A percentile compares a stretch with the other conserved stretches of the same genome.
Evolutionary conservation across 768 basidiomycete species (phyloP).

Genomic region (Leucocoprinus sp.): DNA sequence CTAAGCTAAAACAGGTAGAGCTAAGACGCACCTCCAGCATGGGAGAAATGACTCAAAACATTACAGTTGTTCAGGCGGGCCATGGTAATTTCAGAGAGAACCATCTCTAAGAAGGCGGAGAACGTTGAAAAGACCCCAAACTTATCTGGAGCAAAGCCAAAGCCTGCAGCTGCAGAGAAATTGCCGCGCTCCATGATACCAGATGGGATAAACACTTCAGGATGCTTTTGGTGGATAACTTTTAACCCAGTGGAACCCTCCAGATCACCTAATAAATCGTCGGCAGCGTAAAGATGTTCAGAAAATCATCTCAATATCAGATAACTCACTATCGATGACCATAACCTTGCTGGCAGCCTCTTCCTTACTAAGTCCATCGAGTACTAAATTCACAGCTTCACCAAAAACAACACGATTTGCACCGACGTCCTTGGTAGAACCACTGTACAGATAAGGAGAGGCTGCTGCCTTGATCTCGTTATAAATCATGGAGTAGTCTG

Average conservation of each 20-base stretch:
- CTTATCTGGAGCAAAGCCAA: constrained; percentile 76
- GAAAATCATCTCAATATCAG: background rate
- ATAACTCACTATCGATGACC: constrained; percentile 74
- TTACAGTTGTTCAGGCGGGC: constrained; percentile 88
- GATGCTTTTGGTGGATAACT: constrained; percentile 83
- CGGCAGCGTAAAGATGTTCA: background rate
- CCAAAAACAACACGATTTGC: constrained; percentile 83
- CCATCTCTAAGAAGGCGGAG: constrained; percentile 89
- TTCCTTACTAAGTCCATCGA: constrained; percentile 68
- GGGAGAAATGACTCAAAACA: constrained; percentile 83
- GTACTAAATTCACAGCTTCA: constrained; percentile 71
- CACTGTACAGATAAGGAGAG: constrained; percentile 54
- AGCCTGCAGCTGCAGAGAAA: constrained; percentile 79
- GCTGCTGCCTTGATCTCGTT: constrained; percentile 52
- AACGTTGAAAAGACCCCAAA: constrained; percentile 88
- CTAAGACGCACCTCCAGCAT: constrained; percentile 59
- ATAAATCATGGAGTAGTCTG: constrained; percentile 46
- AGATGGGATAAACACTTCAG: constrained; percentile 79
- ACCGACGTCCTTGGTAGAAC: constrained; percentile 64
- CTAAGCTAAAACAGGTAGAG: background rate
- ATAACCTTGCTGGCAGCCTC: constrained; percentile 74
- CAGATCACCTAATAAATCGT: constrained; percentile 49
- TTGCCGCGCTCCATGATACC: constrained; percentile 86
- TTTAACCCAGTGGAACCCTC: constrained; percentile 89
- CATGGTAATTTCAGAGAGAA: constrained; percentile 85